Evolutionary conservation across 768 basidiomycete genomes (phyloP), one percentile per base, ranked within the genome.

Genomic region (Trametes meyenii): DNA sequence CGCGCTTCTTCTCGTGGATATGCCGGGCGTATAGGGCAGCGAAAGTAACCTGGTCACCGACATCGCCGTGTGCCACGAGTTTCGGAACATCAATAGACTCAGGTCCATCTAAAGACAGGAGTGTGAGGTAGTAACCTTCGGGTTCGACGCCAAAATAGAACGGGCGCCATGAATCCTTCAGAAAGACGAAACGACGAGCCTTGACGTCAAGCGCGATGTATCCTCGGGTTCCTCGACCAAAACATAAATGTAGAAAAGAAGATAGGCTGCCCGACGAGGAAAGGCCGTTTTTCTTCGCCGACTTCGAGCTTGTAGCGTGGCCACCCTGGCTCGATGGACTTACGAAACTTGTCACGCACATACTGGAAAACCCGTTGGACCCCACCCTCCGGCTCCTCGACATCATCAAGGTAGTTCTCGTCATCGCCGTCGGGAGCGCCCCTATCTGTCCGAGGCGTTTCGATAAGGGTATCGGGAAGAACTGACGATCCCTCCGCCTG

Each of bases 121-220:
- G 8, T n/a, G 10, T 4, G 35, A 59, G 50, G 5, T 61, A 57
- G 26, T 56, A 29, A 5, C 62, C 55, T 26, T 66, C 65, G 12
- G 24, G 36, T 7, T 45, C 38, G 2, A 55, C 36, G 17, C 13
- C 51, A 2, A 4, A 6, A 7, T 54, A 56, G 38, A 14, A 55
- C 7, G 40, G 40, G 4, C 61, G 43, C 65, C 65, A 66, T 6
- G 50, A 52, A 52, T 66, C 65, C 55, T 63, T 66, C 26, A 66
- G 17, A 33, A 60, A 66, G 19, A 57, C 61, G 17, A 66, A 55
- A 5, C 48, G 38, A 16, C 48, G 24, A 21, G 38, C 36, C 21
- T 8, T 10, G 26, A 60, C 23, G 38, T 66, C 59, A 43, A 46
- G 42, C 0, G 62, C 65, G 21, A 66, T 33, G 21, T 66, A 63